phyloP scores from a whole-genome alignment of 345 rosid genomes.

The Citrus sp. region DNA sequence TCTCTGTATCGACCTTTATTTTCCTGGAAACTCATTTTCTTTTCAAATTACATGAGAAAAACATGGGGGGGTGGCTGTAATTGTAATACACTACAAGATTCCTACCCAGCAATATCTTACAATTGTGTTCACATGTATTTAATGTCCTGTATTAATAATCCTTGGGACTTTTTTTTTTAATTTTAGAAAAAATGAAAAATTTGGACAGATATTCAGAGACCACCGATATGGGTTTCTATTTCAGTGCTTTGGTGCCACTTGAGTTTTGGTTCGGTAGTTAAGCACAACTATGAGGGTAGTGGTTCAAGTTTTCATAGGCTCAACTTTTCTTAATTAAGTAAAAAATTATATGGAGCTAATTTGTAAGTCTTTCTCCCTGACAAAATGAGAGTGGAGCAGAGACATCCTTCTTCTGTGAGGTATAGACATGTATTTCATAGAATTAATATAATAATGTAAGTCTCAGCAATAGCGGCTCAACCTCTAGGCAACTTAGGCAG shows the following conservation, averaged over 20 bases:
- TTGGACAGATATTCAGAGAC: not conserved
- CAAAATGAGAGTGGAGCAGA: no score
- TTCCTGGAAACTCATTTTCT: not conserved
- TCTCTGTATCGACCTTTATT: no score
- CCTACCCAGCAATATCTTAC: not conserved
- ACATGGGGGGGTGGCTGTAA: not conserved
- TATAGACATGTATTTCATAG: accelerated
- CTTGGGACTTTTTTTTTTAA: not conserved
- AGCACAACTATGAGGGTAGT: no score
- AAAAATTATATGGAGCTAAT: no score
- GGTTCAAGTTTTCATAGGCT: accelerated
- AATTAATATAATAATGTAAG: no score
- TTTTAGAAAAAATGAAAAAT: no score
- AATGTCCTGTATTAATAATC: not conserved
- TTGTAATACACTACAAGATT: not conserved
- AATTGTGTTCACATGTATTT: not conserved
- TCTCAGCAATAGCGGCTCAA: no score
- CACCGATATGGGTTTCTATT: not conserved
- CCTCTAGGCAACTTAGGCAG: no score
- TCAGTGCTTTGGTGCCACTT: not conserved
- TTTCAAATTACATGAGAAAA: not conserved
- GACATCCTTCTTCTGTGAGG: accelerated
- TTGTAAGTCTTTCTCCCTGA: no score
- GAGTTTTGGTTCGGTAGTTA: no score
- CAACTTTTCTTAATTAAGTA: no score